These are phyloP conservation scores for Phragmites australis DNA, from an alignment of 176 grass and related monocot genomes.

Conservation along the genomic window DNA sequence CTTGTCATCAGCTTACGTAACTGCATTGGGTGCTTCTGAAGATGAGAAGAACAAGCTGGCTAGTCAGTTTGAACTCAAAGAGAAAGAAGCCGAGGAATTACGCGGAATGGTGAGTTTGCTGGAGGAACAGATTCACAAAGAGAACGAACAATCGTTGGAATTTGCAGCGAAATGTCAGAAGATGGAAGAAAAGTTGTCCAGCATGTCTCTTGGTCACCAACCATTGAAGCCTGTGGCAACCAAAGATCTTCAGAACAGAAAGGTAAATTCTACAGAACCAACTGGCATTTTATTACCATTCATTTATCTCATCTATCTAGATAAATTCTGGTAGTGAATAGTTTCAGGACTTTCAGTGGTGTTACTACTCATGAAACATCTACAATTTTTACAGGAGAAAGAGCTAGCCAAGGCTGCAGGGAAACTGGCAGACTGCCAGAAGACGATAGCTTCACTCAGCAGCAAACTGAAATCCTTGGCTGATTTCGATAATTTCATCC, in stretches of 20 bases:
- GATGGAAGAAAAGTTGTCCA: conserved; percentile 50
- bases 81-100: conserved; percentile 47
- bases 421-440: conserved; percentile 85
- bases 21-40: conserved; percentile 64
- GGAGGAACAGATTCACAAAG: conserved; percentile 56
- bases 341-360: background rate
- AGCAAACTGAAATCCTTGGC: conserved; percentile 66
- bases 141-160: conserved; percentile 35
- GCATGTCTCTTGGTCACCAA: conserved; percentile 32
- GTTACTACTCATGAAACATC: background rate
- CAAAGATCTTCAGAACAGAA: conserved; percentile 51
- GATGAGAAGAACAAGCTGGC: conserved; percentile 58
- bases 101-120: conserved; percentile 36
- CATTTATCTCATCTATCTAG: background rate
- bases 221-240: conserved; percentile 32
- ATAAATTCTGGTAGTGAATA: background rate
- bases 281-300: background rate
- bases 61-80: conserved; percentile 46
- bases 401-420: conserved; percentile 57
- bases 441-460: conserved; percentile 84
- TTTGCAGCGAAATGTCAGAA: conserved; percentile 44
- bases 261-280: conserved; percentile 45
- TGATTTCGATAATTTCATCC: conserved; percentile 63
- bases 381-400: conserved; percentile 53
- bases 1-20: conserved; percentile 55